Percentiles rank a stretch among this genome's conserved stretches.
phyloP scores from a whole-genome alignment of 2,329 filamentous ascomycete species.

The Alternaria longipes region DNA sequence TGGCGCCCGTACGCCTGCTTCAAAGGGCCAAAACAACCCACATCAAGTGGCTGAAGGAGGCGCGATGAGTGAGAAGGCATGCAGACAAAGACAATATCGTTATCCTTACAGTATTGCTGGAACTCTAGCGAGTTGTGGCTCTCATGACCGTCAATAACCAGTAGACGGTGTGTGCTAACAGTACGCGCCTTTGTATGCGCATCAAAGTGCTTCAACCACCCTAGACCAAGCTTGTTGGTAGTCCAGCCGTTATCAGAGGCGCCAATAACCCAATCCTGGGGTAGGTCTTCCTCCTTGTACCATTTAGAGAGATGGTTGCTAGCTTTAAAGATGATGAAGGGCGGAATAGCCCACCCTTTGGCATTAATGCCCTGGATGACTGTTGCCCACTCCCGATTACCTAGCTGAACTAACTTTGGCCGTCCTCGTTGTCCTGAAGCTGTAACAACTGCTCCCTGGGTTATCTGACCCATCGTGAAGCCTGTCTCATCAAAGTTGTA shows the following conservation, averaged over 20 bases:
- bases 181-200: constrained; percentile 6
- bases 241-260: constrained; percentile 7
- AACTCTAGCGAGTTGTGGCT: constrained; percentile 8
- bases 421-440: neutral
- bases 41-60: neutral
- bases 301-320: constrained; percentile 14
- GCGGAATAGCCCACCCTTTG: neutral
- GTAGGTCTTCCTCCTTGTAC: constrained; percentile 11
- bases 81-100: no score
- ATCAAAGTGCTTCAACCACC: neutral
- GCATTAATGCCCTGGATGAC: constrained; percentile 2
- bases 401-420: neutral
- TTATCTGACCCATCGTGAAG: no score
- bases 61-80: no score
- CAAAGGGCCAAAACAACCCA: neutral
- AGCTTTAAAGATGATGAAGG: neutral
- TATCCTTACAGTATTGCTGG: no score
- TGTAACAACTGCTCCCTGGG: neutral
- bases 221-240: neutral
- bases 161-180: constrained; percentile 14
- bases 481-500: no score
- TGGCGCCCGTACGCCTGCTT: constrained; percentile 36
- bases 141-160: constrained; percentile 23
- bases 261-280: neutral
- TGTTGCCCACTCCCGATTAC: neutral